Evolutionary conservation across 2,329 filamentous ascomycete genomes (phyloP).

Genomic region (Fusarium pseudograminearum): DNA sequence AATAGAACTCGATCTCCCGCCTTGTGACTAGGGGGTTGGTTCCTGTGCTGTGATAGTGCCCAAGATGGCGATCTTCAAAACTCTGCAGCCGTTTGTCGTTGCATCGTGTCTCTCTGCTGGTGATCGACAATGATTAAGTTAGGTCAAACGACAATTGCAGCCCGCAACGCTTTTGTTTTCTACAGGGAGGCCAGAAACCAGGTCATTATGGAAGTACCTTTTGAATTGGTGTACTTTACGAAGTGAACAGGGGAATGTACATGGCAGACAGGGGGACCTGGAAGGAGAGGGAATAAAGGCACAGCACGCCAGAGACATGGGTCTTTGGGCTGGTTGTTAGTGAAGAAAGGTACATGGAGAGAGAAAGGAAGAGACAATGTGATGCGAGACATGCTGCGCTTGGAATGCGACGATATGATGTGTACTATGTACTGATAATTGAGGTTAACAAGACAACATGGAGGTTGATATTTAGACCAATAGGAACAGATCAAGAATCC

Average conservation of each 20-base stretch:
- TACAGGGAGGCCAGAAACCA: conserved; percentile 27
- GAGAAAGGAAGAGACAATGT: conserved; percentile 24
- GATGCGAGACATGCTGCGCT: conserved; percentile 44
- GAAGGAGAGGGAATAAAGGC: conserved; percentile 14
- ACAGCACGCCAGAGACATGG: conserved; percentile 44
- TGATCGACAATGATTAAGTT: conserved; percentile 29
- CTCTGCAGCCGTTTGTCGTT: conserved; percentile 24
- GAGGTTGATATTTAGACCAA: background rate
- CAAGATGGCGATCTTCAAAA: conserved; percentile 29
- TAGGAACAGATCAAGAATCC: background rate
- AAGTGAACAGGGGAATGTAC: conserved; percentile 23
- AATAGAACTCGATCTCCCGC: background rate
- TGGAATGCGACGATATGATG: conserved; percentile 11
- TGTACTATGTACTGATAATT: background rate
- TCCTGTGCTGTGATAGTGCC: conserved; percentile 17
- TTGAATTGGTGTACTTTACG: conserved; percentile 22
- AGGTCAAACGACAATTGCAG: conserved; percentile 20
- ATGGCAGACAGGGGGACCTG: conserved; percentile 41
- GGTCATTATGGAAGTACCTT: conserved; percentile 12
- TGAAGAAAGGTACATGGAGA: background rate
- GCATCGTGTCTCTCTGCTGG: conserved; percentile 22
- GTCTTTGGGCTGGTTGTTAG: conserved; percentile 21
- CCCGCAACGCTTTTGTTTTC: conserved; percentile 2
- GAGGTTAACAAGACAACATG: background rate
- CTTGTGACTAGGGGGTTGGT: conserved; percentile 19